Percentiles rank a stretch among this genome's conserved stretches.
These are phyloP conservation scores for Cyclocybe cylindracea DNA, from an alignment of 768 basidiomycete genomes.

Conservation along the genomic window DNA sequence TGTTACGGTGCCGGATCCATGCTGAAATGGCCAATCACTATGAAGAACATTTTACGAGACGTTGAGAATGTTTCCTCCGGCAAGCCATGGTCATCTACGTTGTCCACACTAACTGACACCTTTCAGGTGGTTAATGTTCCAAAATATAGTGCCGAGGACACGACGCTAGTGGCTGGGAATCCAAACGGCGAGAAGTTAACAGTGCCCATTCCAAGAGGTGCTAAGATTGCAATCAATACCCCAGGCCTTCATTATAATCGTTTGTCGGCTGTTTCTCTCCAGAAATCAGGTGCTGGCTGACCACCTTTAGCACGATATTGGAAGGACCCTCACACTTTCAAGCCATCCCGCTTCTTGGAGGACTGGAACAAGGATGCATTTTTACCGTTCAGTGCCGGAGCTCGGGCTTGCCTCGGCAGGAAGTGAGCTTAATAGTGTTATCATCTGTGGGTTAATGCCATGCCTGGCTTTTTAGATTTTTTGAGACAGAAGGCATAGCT, in stretches of 20 bases:
- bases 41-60: conserved; percentile 35
- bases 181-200: conserved; percentile 33
- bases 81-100: conserved; percentile 5
- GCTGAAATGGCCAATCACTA: too few relatives aligned
- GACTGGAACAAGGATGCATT: conserved; percentile 52
- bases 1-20: too few relatives aligned
- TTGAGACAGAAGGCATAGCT: conserved; percentile 53
- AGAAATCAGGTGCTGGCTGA: not conserved
- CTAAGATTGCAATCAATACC: conserved; percentile 30
- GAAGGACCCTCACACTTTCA: conserved; percentile 41
- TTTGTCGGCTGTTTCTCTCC: conserved; percentile 24
- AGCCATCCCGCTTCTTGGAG: conserved; percentile 42
- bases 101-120: not conserved
- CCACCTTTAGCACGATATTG: conserved; percentile 41
- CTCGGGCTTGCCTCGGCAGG: not conserved
- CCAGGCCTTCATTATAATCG: conserved; percentile 51
- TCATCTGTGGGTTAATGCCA: not conserved
- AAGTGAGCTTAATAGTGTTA: too few relatives aligned
- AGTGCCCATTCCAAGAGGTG: conserved; percentile 41
- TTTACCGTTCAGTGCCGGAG: conserved; percentile 24
- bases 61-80: conserved; percentile 34
- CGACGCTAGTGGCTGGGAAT: conserved; percentile 31
- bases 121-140: conserved; percentile 37
- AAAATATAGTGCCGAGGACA: conserved; percentile 44
- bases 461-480: conserved; percentile 34